Evolutionary conservation across 495 filamentous ascomycete species (phyloP).

Genomic region (Aspergillus sclerotiicarbonarius): DNA sequence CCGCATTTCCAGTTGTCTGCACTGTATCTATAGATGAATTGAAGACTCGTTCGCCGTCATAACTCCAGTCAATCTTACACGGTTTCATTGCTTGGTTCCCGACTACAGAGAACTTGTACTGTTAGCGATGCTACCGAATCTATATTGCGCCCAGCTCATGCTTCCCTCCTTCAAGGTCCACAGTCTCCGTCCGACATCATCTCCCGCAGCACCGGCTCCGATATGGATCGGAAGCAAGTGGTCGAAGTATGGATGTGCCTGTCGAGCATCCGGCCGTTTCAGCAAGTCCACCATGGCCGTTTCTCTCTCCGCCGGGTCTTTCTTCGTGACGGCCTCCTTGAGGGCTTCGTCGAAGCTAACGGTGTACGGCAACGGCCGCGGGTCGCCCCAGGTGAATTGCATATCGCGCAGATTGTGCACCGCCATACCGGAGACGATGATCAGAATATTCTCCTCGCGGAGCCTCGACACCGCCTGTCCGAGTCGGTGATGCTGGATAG

Average conservation of each 20-base stretch:
- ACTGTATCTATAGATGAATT: conserved; percentile 49
- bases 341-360: conserved; percentile 75
- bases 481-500: conserved; percentile 66
- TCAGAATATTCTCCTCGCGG: conserved; percentile 68
- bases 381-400: conserved; percentile 42
- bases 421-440: conserved; percentile 82
- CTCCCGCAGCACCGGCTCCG: conserved; percentile 65
- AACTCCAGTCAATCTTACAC: conserved; percentile 6
- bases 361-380: conserved; percentile 60
- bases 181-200: conserved; percentile 58
- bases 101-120: conserved; percentile 27
- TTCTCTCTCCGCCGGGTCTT: conserved; percentile 53
- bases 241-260: conserved; percentile 78
- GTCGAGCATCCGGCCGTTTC: conserved; percentile 63
- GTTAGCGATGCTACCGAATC: conserved; percentile 61
- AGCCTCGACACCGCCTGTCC: conserved; percentile 67
- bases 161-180: conserved; percentile 67
- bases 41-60: conserved; percentile 16
- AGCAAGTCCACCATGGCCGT: conserved; percentile 58
- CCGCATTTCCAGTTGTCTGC: conserved; percentile 30
- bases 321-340: conserved; percentile 61
- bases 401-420: conserved; percentile 81
- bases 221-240: conserved; percentile 80
- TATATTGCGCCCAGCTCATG: conserved; percentile 73
- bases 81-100: not conserved